Conservation (phyloP, 1,139 yeast species). For the Scheffersomyces lignicola region DNA sequence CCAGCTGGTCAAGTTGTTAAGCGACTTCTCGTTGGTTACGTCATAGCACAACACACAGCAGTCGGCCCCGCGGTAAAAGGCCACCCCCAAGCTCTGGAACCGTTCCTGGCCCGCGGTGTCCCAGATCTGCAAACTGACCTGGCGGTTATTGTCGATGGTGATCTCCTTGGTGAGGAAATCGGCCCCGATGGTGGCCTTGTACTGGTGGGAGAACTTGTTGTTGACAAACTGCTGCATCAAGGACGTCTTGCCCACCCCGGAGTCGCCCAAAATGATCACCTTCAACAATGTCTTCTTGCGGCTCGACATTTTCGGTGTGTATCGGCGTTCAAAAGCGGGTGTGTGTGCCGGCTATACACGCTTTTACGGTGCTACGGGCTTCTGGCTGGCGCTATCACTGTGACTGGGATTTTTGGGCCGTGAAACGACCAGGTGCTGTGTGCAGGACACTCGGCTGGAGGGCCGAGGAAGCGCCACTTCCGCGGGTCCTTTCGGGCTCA, state of each 20-base stretch:
- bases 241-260: conserved; percentile 97
- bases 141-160: conserved; percentile 70
- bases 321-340: too few relatives aligned
- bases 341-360: too few relatives aligned
- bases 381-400: too few relatives aligned
- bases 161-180: conserved; percentile 94
- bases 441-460: too few relatives aligned
- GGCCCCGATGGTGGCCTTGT: conserved; percentile 97
- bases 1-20: conserved; percentile 89
- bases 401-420: too few relatives aligned
- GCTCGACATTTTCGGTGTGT: conserved; percentile 70
- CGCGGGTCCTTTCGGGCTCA: too few relatives aligned
- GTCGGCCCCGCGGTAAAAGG: conserved; percentile 97
- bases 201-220: conserved; percentile 91
- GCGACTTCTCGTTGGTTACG: conserved; percentile 89
- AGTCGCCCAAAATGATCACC: conserved; percentile 93
- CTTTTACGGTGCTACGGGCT: too few relatives aligned
- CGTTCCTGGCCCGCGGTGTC: conserved; percentile 99
- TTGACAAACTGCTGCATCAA: conserved; percentile 95
- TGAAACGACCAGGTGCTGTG: too few relatives aligned
- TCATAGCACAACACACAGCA: conserved; percentile 96
- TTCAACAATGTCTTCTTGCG: conserved; percentile 89
- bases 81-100: conserved; percentile 95
- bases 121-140: conserved; percentile 89
- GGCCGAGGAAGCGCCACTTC: too few relatives aligned